Evolutionary conservation across 2,329 filamentous ascomycete genomes (phyloP).

Genomic region (Dactylellina cionopaga): DNA sequence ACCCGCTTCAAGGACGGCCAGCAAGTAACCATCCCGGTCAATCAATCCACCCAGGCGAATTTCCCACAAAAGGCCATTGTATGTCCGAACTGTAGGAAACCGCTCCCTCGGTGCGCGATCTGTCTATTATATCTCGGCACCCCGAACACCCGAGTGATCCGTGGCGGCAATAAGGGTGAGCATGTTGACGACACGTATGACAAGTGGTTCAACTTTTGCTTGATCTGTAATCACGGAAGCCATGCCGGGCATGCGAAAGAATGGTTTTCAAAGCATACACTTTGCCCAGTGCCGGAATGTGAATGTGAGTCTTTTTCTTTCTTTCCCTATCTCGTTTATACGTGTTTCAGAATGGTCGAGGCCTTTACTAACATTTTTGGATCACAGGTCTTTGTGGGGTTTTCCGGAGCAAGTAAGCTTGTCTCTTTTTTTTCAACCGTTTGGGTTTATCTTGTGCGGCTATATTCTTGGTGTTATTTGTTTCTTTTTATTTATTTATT

Average conservation of each 20-base stretch:
- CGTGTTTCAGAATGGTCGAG: neutral
- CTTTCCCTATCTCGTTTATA: neutral
- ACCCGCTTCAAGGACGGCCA: constrained; percentile 48
- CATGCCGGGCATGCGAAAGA: constrained; percentile 74
- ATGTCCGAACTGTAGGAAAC: constrained; percentile 74
- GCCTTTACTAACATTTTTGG: neutral
- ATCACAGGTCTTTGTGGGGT: constrained; percentile 47
- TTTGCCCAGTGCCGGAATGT: constrained; percentile 76
- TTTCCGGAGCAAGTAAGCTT: constrained; percentile 42
- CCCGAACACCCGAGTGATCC: constrained; percentile 68
- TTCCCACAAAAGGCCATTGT: constrained; percentile 65
- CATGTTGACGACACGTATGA: constrained; percentile 63
- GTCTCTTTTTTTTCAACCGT: neutral
- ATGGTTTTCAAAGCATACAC: constrained; percentile 73
- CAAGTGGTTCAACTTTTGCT: constrained; percentile 71
- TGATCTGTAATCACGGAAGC: constrained; percentile 74
- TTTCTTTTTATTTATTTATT: neutral
- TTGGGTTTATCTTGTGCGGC: neutral
- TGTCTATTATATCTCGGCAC: constrained; percentile 74
- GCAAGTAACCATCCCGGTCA: constrained; percentile 66
- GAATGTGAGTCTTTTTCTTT: constrained; percentile 67
- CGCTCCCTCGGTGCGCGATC: constrained; percentile 74
- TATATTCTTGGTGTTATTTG: neutral
- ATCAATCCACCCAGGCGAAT: constrained; percentile 56
- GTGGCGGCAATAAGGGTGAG: constrained; percentile 62